phyloP scores from a whole-genome alignment of 768 basidiomycete species.

The Kwoniella sp. region DNA sequence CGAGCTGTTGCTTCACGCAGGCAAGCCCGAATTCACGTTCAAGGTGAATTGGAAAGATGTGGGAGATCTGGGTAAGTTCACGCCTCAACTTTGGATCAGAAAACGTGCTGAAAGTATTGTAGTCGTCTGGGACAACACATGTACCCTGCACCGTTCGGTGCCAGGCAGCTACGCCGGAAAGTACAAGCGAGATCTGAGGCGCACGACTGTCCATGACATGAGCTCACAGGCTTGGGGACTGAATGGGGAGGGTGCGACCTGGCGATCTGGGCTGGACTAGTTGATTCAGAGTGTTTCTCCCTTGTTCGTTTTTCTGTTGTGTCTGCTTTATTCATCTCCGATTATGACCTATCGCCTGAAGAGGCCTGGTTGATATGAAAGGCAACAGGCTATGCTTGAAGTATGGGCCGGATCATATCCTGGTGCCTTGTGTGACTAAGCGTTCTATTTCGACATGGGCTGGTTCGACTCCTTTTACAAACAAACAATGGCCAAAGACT shows the following conservation, averaged over 20 bases:
- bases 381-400: too few relatives aligned
- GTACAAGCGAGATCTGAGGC: conserved; percentile 27
- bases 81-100: background rate
- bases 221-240: conserved; percentile 26
- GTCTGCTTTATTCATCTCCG: too few relatives aligned
- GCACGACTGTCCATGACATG: conserved; percentile 32
- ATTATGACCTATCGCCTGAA: too few relatives aligned
- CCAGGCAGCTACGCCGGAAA: conserved; percentile 22
- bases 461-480: too few relatives aligned
- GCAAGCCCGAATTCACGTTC: conserved; percentile 14
- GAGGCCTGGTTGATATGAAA: too few relatives aligned
- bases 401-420: too few relatives aligned
- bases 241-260: conserved; percentile 46
- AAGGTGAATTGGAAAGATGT: conserved; percentile 21
- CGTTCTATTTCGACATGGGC: too few relatives aligned
- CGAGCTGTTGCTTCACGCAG: conserved; percentile 14
- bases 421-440: too few relatives aligned
- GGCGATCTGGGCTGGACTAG: conserved; percentile 14
- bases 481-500: too few relatives aligned
- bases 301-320: background rate
- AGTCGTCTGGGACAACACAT: conserved; percentile 35
- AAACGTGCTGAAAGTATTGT: too few relatives aligned
- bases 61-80: conserved; percentile 22
- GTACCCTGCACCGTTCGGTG: conserved; percentile 22
- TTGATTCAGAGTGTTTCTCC: background rate